A percentile compares a stretch with the other conserved stretches of the same genome.
Evolutionary conservation across 768 basidiomycete species (phyloP).

Genomic region (Filobasidium wieringae): DNA sequence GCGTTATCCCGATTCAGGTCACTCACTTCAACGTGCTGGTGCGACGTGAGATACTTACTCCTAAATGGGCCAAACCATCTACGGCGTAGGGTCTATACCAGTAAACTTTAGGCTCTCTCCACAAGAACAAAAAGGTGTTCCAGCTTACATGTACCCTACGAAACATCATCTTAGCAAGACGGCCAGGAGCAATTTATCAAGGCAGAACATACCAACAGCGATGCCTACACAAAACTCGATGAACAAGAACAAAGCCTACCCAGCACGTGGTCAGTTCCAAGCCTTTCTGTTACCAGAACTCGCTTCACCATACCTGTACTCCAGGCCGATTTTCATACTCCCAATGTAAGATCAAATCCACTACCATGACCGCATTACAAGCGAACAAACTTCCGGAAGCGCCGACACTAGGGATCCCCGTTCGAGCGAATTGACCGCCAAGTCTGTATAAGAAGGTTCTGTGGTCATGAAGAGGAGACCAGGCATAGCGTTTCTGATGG

Average conservation of each 20-base stretch:
- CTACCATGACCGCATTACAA: slow-evolving; percentile 47
- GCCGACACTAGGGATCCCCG: slow-evolving; percentile 77
- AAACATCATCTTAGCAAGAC: not conserved
- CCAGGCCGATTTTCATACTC: slow-evolving; percentile 70
- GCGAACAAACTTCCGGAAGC: slow-evolving; percentile 91
- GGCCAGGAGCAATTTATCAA: not conserved
- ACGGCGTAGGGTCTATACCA: slow-evolving; percentile 47
- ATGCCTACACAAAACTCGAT: slow-evolving; percentile 79
- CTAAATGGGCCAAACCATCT: slow-evolving; percentile 88
- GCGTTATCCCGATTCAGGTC: not conserved
- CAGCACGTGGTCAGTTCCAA: not conserved
- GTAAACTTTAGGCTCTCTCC: not conserved
- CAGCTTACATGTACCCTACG: slow-evolving; percentile 29
- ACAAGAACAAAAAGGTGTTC: not conserved
- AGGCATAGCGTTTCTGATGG: not conserved
- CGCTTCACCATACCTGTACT: slow-evolving; percentile 50
- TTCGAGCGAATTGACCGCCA: slow-evolving; percentile 83
- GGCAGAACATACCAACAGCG: slow-evolving; percentile 48
- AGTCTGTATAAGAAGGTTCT: slow-evolving; percentile 46
- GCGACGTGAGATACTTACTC: slow-evolving; percentile 34
- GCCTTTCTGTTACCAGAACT: not conserved
- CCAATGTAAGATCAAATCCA: slow-evolving; percentile 89
- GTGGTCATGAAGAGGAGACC: not conserved
- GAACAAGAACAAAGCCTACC: slow-evolving; percentile 66
- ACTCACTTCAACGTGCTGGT: not conserved